phyloP scores from a whole-genome alignment of 2,329 filamentous ascomycete genomes.

The Talaromyces amestolkiae region DNA sequence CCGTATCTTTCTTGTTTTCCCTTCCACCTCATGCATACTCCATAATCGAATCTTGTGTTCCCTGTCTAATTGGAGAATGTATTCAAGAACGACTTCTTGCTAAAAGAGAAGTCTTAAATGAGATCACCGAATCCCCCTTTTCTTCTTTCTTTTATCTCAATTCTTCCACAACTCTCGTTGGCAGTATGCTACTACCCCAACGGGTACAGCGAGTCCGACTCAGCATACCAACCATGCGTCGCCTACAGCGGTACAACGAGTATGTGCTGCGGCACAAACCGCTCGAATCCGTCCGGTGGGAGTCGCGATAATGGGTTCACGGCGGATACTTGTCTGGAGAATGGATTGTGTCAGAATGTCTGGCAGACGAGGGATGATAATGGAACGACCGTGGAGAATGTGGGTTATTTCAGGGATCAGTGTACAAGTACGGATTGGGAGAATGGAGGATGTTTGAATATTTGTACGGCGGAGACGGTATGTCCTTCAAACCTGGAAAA shows the following conservation, averaged over 20 bases:
- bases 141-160: neutral
- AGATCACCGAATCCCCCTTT: neutral
- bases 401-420: neutral
- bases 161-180: neutral
- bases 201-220: constrained; percentile 1
- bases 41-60: neutral
- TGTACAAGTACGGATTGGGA: constrained; percentile 1
- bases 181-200: neutral
- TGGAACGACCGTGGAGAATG: neutral
- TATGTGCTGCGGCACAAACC: constrained; percentile 9
- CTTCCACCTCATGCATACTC: neutral
- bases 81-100: neutral
- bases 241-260: neutral
- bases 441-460: constrained; percentile 1
- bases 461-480: constrained; percentile 5
- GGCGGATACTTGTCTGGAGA: constrained; percentile 6
- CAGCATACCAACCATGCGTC: constrained; percentile 2
- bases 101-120: neutral
- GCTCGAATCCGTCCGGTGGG: neutral
- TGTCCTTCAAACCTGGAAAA: too few relatives aligned
- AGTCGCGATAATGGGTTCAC: neutral
- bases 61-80: neutral
- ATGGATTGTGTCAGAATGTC: neutral
- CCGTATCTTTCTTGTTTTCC: neutral
- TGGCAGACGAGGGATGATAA: neutral